phyloP scores from a whole-genome alignment of 345 rosid genomes.

The Eucalyptus curtisii region DNA sequence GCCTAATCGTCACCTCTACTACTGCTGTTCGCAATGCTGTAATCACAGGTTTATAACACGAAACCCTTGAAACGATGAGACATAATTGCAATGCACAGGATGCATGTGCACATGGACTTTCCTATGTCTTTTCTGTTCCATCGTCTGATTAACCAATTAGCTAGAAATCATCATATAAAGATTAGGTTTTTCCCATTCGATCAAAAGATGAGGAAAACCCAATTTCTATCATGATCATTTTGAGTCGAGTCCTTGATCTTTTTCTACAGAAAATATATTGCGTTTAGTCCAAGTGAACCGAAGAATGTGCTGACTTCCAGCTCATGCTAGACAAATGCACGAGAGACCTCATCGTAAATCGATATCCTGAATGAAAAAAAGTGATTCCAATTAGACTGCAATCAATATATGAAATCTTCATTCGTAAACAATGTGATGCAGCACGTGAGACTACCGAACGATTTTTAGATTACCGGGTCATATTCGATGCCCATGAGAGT shows the following conservation, averaged over 20 bases:
- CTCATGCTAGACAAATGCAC: background rate
- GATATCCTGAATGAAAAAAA: background rate
- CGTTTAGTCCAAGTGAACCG: background rate
- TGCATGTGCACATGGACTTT: background rate
- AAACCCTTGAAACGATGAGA: background rate
- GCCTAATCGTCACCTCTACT: background rate
- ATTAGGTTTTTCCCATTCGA: background rate
- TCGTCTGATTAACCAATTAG: background rate
- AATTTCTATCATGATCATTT: background rate
- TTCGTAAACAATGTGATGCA: background rate
- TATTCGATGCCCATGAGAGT: background rate
- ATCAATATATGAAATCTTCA: background rate
- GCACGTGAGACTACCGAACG: background rate
- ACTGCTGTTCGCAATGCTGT: background rate
- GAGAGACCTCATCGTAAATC: background rate
- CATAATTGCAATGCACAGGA: background rate
- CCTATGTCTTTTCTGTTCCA: background rate
- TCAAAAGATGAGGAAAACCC: background rate
- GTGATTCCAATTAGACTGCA: background rate
- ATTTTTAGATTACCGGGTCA: background rate
- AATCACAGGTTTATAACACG: background rate
- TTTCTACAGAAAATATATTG: background rate
- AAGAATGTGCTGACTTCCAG: background rate
- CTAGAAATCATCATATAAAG: background rate
- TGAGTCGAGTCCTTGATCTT: background rate